A percentile compares a stretch with the other conserved stretches of the same genome.
Evolutionary conservation across 306 rosid genomes (phyloP).

Genomic region (Erythrophleum fordii): DNA sequence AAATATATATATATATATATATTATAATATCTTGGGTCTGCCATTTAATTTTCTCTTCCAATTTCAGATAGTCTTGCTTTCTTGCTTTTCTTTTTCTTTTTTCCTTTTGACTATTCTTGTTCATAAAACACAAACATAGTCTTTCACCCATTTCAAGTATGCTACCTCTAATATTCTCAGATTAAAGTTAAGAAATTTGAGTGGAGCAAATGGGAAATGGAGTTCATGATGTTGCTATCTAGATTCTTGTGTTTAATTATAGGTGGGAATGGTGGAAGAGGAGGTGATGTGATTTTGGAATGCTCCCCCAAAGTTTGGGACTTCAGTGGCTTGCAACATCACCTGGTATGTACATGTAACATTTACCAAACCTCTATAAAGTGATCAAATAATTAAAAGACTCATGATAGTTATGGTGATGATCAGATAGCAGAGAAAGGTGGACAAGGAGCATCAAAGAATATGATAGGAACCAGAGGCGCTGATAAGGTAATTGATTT

Average conservation of each 20-base stretch:
- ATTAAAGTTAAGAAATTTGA: constrained; percentile 32
- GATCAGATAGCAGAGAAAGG: constrained; percentile 77
- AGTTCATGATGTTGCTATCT: constrained; percentile 20
- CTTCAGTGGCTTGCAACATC: constrained; percentile 85
- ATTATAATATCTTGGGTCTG: background rate
- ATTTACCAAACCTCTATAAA: constrained; percentile 23
- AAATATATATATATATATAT: too few species aligned
- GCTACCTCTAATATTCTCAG: constrained; percentile 8
- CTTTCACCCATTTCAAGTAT: background rate
- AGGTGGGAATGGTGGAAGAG: constrained; percentile 96
- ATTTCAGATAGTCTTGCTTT: background rate
- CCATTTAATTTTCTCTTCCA: background rate
- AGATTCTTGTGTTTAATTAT: constrained; percentile 35
- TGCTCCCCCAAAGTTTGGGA: constrained; percentile 88
- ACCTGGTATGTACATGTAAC: constrained; percentile 59
- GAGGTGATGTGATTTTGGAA: constrained; percentile 89
- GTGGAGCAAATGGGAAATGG: background rate
- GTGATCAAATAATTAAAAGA: constrained; percentile 25
- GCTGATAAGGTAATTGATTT: constrained; percentile 69
- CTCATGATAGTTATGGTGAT: constrained; percentile 37
- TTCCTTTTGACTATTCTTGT: background rate
- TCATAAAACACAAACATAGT: background rate
- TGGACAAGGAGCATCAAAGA: constrained; percentile 80
- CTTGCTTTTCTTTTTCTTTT: background rate
- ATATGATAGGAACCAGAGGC: constrained; percentile 85